Evolutionary conservation across 164 flowering plant genomes (phyloP), one percentile per base, ranked within the genome.

Genomic region (Macadamia tetraphylla): DNA sequence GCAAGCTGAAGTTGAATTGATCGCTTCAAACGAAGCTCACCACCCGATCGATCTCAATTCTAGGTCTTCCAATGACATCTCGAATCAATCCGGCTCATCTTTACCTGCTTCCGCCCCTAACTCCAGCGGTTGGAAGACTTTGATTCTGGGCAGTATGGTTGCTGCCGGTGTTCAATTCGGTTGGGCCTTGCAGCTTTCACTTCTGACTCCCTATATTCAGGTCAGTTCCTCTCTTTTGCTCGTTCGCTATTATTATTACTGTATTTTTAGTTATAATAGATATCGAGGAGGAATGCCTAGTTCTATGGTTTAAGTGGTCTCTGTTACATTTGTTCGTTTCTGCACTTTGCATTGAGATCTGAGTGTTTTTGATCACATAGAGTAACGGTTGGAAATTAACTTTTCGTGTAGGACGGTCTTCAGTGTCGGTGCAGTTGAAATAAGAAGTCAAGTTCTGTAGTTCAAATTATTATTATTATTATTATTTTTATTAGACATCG

Each of bases 121-220:
- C 29, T 63, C 73, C 17, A 35, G 70, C 48, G 76, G 82, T 68
- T 64, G 85, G 73, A 67, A 58, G 64, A 85, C 76, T 32, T 81
- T 94, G 81, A 69, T 94, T 67, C 86, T 94, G 13, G 83, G 92
- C 72, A 92, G 92, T 71, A 94, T 86, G 78, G 81, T 92, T 56
- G 97, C 98, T 29, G 98, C 96, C 57, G 99, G 99, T 3, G 98
- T 94, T 56, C 98, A 94, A 66, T 92, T 94, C 66, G 98, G 99
- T 35, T 94, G 98, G 99, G 98, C 99, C 6, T 75, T 92, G 71
- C 98, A 92, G 77, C 92, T 94, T 14, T 92, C 98, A 1, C 96
- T 94, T 53, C 73, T 94, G 48, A 94, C 97, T 51, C 99, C 99
- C 40, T 94, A 92, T 63, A 74, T 94, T 65, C 98, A 90, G 97